These are phyloP conservation scores for Fennellomyces sp. DNA, from an alignment of 371 early-diverging fungal species.

Conservation along the genomic window DNA sequence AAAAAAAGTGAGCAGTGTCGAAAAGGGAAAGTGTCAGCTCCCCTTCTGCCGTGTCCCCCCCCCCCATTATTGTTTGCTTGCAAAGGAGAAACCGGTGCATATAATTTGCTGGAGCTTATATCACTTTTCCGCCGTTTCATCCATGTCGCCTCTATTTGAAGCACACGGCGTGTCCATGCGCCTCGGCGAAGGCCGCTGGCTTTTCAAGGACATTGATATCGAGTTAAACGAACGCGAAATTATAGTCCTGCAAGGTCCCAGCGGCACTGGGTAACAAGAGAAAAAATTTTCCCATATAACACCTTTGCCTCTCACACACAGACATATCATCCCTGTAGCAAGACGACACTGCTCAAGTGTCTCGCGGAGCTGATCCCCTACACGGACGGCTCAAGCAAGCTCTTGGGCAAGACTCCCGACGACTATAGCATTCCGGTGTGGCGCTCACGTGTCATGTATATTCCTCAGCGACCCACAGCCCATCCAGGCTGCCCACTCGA, in stretches of 20 bases:
- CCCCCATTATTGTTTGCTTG: constrained; percentile 4
- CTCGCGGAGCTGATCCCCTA: constrained; percentile 75
- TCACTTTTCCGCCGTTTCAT: background rate
- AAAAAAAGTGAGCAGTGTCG: background rate
- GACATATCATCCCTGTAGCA: constrained; percentile 42
- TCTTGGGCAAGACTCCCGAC: constrained; percentile 63
- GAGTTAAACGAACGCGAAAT: constrained; percentile 55
- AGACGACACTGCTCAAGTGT: constrained; percentile 85
- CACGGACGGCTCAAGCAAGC: constrained; percentile 60
- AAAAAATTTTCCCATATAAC: background rate
- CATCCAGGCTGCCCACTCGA: constrained; percentile 78
- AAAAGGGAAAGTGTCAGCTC: constrained; percentile 7
- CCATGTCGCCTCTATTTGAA: constrained; percentile 24
- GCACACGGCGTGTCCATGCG: constrained; percentile 40
- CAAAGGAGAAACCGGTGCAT: constrained; percentile 1
- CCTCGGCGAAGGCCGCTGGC: constrained; percentile 47
- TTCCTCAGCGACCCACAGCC: constrained; percentile 82
- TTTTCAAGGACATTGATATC: constrained; percentile 67
- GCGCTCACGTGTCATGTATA: constrained; percentile 83
- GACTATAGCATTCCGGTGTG: constrained; percentile 73
- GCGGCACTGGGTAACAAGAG: constrained; percentile 68
- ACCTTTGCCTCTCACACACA: background rate
- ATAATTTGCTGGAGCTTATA: background rate
- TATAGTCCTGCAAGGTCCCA: constrained; percentile 72
- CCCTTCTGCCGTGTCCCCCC: background rate